phyloP scores from a whole-genome alignment of 2,329 filamentous ascomycete genomes.

The Neonectria magnoliae region DNA sequence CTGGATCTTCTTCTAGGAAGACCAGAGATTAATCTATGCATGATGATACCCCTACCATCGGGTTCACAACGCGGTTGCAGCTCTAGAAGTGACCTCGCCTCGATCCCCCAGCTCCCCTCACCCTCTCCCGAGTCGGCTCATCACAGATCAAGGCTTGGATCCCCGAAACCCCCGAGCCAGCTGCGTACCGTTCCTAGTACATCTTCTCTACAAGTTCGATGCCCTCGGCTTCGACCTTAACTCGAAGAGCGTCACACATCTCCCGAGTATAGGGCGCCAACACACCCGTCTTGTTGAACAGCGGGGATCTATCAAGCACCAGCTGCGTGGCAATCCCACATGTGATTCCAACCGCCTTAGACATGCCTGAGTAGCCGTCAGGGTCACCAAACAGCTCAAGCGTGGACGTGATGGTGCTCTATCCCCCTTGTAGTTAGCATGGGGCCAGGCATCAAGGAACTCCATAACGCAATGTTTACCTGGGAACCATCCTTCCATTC shows the following conservation, averaged over 20 bases:
- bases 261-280: constrained; percentile 29
- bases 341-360: constrained; percentile 73
- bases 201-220: constrained; percentile 17
- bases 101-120: too few relatives aligned
- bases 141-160: too few relatives aligned
- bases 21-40: too few relatives aligned
- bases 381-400: constrained; percentile 73
- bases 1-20: too few relatives aligned
- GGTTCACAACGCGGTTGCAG: too few relatives aligned
- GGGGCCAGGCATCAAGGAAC: too few relatives aligned
- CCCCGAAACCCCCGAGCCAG: too few relatives aligned
- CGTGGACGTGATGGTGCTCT: constrained; percentile 66
- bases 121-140: too few relatives aligned
- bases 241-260: constrained; percentile 25
- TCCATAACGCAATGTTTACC: constrained; percentile 18
- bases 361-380: constrained; percentile 75
- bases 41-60: too few relatives aligned
- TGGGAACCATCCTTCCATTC: constrained; percentile 69
- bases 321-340: constrained; percentile 72
- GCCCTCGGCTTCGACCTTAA: constrained; percentile 20
- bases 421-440: neutral
- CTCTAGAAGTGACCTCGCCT: too few relatives aligned
- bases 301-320: constrained; percentile 62
- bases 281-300: constrained; percentile 31
- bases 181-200: neutral